Conservation (phyloP, 305 asterid species). For the Caryopteris hybrid region DNA sequence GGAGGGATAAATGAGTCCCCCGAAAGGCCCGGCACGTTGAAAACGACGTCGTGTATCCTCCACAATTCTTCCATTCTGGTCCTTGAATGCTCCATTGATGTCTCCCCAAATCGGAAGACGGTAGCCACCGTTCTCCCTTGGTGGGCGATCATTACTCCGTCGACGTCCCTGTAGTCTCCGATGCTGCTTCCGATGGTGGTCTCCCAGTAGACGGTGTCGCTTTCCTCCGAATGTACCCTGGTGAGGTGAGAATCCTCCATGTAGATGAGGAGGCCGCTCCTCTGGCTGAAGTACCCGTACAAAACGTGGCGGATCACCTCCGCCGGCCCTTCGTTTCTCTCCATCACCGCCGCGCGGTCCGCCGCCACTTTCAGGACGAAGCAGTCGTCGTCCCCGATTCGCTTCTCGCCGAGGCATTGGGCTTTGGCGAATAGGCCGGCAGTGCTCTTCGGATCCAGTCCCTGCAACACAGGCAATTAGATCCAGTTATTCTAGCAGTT, state of each 20-base stretch:
- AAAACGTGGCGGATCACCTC: constrained; percentile 76
- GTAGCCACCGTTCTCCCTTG: constrained; percentile 74
- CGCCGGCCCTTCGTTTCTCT: constrained; percentile 80
- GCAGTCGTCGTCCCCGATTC: constrained; percentile 81
- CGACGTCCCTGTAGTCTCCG: constrained; percentile 60
- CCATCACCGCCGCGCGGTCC: constrained; percentile 63
- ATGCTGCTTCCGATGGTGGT: constrained; percentile 77
- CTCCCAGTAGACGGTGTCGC: constrained; percentile 69
- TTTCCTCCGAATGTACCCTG: constrained; percentile 42
- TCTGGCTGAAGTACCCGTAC: constrained; percentile 81
- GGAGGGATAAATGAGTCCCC: constrained; percentile 71
- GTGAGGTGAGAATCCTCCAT: constrained; percentile 89
- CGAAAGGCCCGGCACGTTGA: constrained; percentile 71
- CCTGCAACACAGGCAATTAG: constrained; percentile 30
- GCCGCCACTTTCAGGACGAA: constrained; percentile 81
- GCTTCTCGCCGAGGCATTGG: constrained; percentile 76
- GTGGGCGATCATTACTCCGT: constrained; percentile 67
- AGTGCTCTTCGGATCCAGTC: constrained; percentile 69
- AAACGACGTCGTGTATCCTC: constrained; percentile 65
- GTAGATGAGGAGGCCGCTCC: constrained; percentile 78
- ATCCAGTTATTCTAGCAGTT: too few species aligned
- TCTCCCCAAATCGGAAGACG: constrained; percentile 73
- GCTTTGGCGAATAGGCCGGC: constrained; percentile 60
- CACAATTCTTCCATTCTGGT: constrained; percentile 69
- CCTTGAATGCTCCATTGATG: constrained; percentile 54